Evolutionary conservation across 1,139 yeast species (phyloP).

Genomic region (Eremothecium cymbalariae): DNA sequence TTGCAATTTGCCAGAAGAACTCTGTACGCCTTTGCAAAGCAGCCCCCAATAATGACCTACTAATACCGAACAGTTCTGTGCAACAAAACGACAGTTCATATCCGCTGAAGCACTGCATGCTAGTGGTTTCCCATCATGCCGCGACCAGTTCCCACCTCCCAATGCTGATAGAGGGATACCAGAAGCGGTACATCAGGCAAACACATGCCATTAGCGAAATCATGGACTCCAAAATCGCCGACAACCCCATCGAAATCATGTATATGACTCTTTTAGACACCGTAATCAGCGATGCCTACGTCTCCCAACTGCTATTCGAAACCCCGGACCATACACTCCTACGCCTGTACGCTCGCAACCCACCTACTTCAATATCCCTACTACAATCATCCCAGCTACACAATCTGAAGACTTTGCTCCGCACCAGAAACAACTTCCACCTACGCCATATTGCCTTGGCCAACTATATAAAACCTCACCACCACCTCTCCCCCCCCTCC

Average conservation of each 20-base stretch:
- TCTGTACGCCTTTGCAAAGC: constrained; percentile 11
- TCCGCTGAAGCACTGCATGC: constrained; percentile 11
- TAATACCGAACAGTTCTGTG: not conserved
- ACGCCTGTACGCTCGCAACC: constrained; percentile 12
- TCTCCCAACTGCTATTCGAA: constrained; percentile 14
- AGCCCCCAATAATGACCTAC: not conserved
- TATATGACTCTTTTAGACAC: constrained; percentile 17
- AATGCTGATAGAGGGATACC: constrained; percentile 17
- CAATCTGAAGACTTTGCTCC: not conserved
- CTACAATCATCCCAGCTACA: constrained; percentile 1
- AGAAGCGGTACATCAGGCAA: constrained; percentile 18
- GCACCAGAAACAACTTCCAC: constrained; percentile 14
- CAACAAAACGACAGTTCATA: not conserved
- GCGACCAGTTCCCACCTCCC: constrained; percentile 15
- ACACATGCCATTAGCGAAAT: constrained; percentile 16
- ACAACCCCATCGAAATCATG: constrained; percentile 13
- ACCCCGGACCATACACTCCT: constrained; percentile 12
- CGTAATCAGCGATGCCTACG: constrained; percentile 20
- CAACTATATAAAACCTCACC: no score
- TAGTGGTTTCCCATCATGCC: constrained; percentile 16
- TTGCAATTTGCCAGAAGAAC: constrained; percentile 19
- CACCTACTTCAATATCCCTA: constrained; percentile 1
- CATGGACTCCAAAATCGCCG: constrained; percentile 13
- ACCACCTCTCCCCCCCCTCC: no score
- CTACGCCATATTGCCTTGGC: constrained; percentile 19